These are phyloP conservation scores for Suhomyces sp. DNA, from an alignment of 805 yeast species.

Conservation along the genomic window DNA sequence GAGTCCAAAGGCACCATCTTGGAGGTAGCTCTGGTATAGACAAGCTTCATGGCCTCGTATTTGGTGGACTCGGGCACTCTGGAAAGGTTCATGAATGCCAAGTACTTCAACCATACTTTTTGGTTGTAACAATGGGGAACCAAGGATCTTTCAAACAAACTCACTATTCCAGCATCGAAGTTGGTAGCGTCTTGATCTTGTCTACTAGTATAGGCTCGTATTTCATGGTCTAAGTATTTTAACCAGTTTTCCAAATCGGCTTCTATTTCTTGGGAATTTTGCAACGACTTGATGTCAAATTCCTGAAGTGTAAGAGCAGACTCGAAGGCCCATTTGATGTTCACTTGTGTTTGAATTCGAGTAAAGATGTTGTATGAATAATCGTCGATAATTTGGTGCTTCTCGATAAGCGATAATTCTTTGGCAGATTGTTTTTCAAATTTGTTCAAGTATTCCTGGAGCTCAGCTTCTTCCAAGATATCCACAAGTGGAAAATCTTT, in stretches of 20 bases:
- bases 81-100: constrained; percentile 46
- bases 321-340: constrained; percentile 71
- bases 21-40: constrained; percentile 53
- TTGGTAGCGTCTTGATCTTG: background rate
- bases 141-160: constrained; percentile 70
- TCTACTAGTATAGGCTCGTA: constrained; percentile 12
- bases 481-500: constrained; percentile 31
- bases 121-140: constrained; percentile 62
- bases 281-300: constrained; percentile 20
- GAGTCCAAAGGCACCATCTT: constrained; percentile 34
- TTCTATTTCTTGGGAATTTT: constrained; percentile 21
- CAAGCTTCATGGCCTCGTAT: constrained; percentile 31
- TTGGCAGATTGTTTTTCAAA: constrained; percentile 20
- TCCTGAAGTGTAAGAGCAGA: constrained; percentile 54
- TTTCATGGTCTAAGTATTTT: constrained; percentile 57
- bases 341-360: constrained; percentile 51
- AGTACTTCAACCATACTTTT: constrained; percentile 67
- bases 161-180: constrained; percentile 12
- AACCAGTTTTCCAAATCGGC: constrained; percentile 56
- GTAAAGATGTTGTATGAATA: constrained; percentile 43
- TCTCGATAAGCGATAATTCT: constrained; percentile 35
- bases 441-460: constrained; percentile 20
- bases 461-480: constrained; percentile 16
- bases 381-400: constrained; percentile 41
- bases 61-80: constrained; percentile 16